phyloP scores from a whole-genome alignment of 2,329 filamentous ascomycete genomes.

The Thelonectria olida region DNA sequence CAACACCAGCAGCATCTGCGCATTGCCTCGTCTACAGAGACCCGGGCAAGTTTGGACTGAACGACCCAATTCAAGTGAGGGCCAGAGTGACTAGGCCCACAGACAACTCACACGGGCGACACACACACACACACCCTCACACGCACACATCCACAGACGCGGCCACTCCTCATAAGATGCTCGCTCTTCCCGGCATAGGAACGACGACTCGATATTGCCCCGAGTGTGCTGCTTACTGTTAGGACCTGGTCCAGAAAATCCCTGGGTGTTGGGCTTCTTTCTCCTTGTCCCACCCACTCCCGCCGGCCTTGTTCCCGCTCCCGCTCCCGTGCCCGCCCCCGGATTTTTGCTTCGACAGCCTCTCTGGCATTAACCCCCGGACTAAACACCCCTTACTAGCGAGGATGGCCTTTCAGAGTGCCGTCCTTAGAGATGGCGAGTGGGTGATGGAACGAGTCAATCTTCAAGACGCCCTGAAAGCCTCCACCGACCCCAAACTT shows the following conservation, averaged over 20 bases:
- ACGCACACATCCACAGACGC: neutral
- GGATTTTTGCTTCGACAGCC: conserved; percentile 1
- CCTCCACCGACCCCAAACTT: conserved; percentile 44
- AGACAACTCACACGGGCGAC: conserved; percentile 4
- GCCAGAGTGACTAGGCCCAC: neutral
- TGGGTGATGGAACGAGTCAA: conserved; percentile 66
- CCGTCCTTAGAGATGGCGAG: conserved; percentile 61
- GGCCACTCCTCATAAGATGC: conserved; percentile 6
- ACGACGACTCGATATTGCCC: conserved; percentile 1
- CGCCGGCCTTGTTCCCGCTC: conserved; percentile 4
- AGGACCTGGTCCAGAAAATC: neutral
- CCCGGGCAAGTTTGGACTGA: neutral
- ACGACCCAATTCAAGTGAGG: too few species aligned
- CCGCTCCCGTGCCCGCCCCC: neutral
- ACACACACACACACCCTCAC: neutral
- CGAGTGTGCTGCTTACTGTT: conserved; percentile 5
- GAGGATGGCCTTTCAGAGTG: conserved; percentile 61
- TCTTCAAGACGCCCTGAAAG: conserved; percentile 53
- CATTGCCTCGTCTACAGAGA: conserved; percentile 7
- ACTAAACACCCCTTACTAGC: conserved; percentile 34
- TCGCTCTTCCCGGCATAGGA: conserved; percentile 3
- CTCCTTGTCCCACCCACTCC: conserved; percentile 14
- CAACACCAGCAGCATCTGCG: neutral
- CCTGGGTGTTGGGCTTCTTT: neutral
- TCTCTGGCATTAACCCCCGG: neutral